Evolutionary conservation across 306 rosid species (phyloP).

Genomic region (Vicia sativa): DNA sequence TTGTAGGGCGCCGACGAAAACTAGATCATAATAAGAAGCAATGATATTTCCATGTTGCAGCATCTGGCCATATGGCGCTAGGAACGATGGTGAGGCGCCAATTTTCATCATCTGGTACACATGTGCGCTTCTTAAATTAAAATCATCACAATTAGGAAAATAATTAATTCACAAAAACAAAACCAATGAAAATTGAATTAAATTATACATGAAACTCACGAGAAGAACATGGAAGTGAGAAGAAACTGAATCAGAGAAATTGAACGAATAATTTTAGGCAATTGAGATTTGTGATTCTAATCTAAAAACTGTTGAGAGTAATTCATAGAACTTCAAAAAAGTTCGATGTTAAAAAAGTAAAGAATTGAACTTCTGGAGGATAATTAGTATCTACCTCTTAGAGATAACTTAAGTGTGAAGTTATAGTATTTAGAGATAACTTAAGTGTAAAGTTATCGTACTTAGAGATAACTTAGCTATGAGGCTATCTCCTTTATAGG

Average conservation of each 20-base stretch:
- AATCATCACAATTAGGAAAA: background rate
- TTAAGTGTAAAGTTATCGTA: too few species aligned
- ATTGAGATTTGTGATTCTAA: constrained; percentile 62
- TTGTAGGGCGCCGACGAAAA: constrained; percentile 59
- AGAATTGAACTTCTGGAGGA: too few species aligned
- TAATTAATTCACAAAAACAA: background rate
- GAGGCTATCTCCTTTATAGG: too few species aligned
- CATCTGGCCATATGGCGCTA: constrained; percentile 99
- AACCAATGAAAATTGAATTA: background rate
- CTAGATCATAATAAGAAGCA: constrained; percentile 58
- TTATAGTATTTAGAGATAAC: too few species aligned
- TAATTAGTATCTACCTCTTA: too few species aligned
- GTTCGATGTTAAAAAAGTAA: too few species aligned
- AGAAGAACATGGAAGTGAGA: constrained; percentile 61
- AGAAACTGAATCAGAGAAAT: constrained; percentile 42
- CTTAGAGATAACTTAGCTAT: too few species aligned
- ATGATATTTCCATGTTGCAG: constrained; percentile 97
- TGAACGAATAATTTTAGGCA: too few species aligned
- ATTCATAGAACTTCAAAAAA: too few species aligned
- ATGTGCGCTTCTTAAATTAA: constrained; percentile 51
- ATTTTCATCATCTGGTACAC: constrained; percentile 77
- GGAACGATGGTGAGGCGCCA: constrained; percentile 99
- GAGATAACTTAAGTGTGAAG: too few species aligned
- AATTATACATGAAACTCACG: constrained; percentile 50
- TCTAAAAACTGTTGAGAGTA: too few species aligned